These are phyloP conservation scores for Talaromyces proteolyticus DNA, from an alignment of 495 filamentous ascomycete species.

Conservation along the genomic window DNA sequence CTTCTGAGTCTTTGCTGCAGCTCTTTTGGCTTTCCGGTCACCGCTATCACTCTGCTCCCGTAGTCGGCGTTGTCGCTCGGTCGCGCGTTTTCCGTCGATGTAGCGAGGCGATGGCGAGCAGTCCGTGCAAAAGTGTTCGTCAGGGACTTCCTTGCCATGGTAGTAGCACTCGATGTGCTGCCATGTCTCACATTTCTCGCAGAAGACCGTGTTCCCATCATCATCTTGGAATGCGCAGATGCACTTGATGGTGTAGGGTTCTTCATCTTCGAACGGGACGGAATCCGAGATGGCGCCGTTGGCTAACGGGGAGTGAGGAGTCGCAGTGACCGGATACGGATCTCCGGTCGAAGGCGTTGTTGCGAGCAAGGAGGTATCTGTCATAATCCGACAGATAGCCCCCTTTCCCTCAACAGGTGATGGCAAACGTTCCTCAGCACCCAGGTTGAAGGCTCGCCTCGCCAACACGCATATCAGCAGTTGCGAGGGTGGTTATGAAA, in stretches of 20 bases:
- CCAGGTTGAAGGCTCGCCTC: slow-evolving; percentile 5
- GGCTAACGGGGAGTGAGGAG: slow-evolving; percentile 40
- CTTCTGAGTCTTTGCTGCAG: slow-evolving; percentile 64
- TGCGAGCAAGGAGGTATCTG: slow-evolving; percentile 64
- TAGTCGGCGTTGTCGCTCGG: slow-evolving; percentile 55
- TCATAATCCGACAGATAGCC: slow-evolving; percentile 84
- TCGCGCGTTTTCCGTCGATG: slow-evolving; percentile 65
- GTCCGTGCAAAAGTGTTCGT: slow-evolving; percentile 80
- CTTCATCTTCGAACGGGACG: slow-evolving; percentile 63
- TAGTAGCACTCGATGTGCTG: slow-evolving; percentile 98
- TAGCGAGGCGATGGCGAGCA: slow-evolving; percentile 73
- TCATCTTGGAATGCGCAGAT: slow-evolving; percentile 89
- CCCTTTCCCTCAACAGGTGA: slow-evolving; percentile 31
- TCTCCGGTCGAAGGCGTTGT: slow-evolving; percentile 57
- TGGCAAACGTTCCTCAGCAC: slow-evolving; percentile 8
- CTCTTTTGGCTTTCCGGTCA: slow-evolving; percentile 61
- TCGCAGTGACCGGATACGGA: slow-evolving; percentile 57
- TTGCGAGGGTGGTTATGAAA: neutral
- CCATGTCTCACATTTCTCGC: slow-evolving; percentile 94
- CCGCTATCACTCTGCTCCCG: slow-evolving; percentile 56
- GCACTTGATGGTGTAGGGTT: slow-evolving; percentile 96
- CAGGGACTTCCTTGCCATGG: slow-evolving; percentile 64
- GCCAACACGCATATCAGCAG: slow-evolving; percentile 6
- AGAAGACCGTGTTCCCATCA: slow-evolving; percentile 95
- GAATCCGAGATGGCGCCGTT: slow-evolving; percentile 54